Evolutionary conservation across 2,329 filamentous ascomycete genomes (phyloP).

Genomic region (Onygenales sp.): DNA sequence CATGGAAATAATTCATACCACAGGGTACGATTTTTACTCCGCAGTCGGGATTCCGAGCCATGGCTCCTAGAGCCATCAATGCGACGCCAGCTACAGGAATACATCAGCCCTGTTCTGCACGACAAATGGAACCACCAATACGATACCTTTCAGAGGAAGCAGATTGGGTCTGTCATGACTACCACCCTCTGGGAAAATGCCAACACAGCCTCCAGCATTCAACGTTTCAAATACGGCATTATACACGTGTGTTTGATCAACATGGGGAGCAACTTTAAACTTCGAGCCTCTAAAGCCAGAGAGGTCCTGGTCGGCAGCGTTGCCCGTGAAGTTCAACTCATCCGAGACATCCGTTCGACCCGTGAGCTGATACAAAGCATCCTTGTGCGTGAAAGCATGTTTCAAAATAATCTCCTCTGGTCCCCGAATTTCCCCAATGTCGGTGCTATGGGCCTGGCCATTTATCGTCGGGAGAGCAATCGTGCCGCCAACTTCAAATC

Average conservation of each 20-base stretch:
- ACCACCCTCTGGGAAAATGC: slow-evolving; percentile 94
- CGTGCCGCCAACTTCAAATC: slow-evolving; percentile 70
- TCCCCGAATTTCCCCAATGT: slow-evolving; percentile 72
- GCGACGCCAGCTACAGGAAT: slow-evolving; percentile 66
- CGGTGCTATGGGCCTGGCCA: slow-evolving; percentile 68
- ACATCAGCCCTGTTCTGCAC: slow-evolving; percentile 13
- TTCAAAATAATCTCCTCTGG: slow-evolving; percentile 77
- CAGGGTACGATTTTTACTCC: slow-evolving; percentile 91
- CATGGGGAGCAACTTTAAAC: slow-evolving; percentile 83
- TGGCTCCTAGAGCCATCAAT: slow-evolving; percentile 89
- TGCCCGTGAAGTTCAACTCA: slow-evolving; percentile 51
- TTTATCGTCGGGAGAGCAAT: slow-evolving; percentile 79
- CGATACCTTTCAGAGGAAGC: slow-evolving; percentile 66
- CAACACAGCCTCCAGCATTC: slow-evolving; percentile 75
- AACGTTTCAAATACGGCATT: slow-evolving; percentile 83
- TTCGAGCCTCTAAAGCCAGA: slow-evolving; percentile 63
- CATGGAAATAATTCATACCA: slow-evolving; percentile 99
- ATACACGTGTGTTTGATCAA: slow-evolving; percentile 90
- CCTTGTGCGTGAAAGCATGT: slow-evolving; percentile 70
- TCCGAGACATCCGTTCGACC: slow-evolving; percentile 64
- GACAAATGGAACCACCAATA: neutral
- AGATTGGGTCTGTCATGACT: slow-evolving; percentile 91
- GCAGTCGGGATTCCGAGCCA: slow-evolving; percentile 76
- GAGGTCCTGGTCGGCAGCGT: slow-evolving; percentile 44
- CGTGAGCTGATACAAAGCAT: slow-evolving; percentile 71